Percentiles rank a stretch among this genome's conserved stretches.
These are phyloP conservation scores for Colletotrichum sidae DNA, from an alignment of 2,329 filamentous ascomycete species.

Conservation along the genomic window DNA sequence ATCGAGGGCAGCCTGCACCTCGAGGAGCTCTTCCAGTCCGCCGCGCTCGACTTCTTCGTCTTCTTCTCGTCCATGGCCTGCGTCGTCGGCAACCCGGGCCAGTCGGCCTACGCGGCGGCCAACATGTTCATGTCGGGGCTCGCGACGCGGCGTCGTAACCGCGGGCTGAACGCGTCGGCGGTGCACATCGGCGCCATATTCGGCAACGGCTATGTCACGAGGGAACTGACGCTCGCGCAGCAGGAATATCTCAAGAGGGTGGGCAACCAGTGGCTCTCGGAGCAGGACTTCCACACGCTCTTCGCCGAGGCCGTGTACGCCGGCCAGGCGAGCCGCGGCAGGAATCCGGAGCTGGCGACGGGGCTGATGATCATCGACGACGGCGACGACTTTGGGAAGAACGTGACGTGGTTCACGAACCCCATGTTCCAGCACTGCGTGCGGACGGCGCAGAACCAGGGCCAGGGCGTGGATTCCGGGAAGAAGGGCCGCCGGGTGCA, in stretches of 20 bases:
- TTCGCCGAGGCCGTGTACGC: constrained; percentile 55
- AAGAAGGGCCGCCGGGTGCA: background rate
- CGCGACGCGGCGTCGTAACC: constrained; percentile 46
- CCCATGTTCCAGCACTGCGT: constrained; percentile 3
- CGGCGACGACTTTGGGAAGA: background rate
- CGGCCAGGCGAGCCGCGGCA: constrained; percentile 40
- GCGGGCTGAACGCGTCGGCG: constrained; percentile 51
- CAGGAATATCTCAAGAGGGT: background rate
- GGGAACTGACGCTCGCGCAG: constrained; percentile 23
- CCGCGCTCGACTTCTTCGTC: constrained; percentile 50
- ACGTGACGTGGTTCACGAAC: constrained; percentile 7
- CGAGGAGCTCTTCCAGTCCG: constrained; percentile 33
- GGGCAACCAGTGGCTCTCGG: constrained; percentile 34
- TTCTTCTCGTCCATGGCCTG: constrained; percentile 46
- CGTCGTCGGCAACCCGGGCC: constrained; percentile 47
- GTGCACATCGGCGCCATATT: constrained; percentile 52
- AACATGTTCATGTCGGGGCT: constrained; percentile 52
- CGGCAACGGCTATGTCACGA: constrained; percentile 54
- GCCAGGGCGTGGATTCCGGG: too few species aligned
- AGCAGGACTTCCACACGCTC: constrained; percentile 51
- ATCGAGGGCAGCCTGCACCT: constrained; percentile 49
- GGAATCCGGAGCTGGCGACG: background rate
- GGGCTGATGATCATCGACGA: background rate
- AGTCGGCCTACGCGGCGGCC: constrained; percentile 58
- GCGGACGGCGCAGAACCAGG: too few species aligned